Evolutionary conservation across 208 protist species (phyloP).

Genomic region (Wallacemonas sp.): DNA sequence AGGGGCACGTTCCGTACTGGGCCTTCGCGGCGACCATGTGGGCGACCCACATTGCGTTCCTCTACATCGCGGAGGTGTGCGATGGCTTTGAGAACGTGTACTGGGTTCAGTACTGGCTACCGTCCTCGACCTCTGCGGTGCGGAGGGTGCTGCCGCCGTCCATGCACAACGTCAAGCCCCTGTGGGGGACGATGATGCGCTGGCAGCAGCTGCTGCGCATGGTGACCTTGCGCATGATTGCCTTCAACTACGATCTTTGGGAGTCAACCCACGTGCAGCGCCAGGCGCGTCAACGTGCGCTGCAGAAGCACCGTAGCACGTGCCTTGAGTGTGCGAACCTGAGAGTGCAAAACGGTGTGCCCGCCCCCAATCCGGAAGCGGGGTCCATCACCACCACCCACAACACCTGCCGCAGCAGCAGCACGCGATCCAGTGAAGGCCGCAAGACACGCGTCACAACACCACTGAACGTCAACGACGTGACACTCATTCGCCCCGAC

Average conservation of each 20-base stretch:
- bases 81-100: constrained; percentile 28
- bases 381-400: neutral
- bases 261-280: constrained; percentile 22
- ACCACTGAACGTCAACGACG: neutral
- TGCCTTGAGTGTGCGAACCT: constrained; percentile 44
- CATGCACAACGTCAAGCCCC: constrained; percentile 2
- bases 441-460: neutral
- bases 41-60: constrained; percentile 31
- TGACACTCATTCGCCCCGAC: too few species aligned
- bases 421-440: neutral
- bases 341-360: too few species aligned
- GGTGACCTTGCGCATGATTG: constrained; percentile 81
- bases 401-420: neutral
- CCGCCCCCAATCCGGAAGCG: too few species aligned
- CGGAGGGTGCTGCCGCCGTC: neutral
- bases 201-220: constrained; percentile 83
- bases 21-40: constrained; percentile 60
- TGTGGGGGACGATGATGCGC: constrained; percentile 23
- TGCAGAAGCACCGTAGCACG: constrained; percentile 26
- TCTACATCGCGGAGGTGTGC: constrained; percentile 34
- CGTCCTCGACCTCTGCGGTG: neutral
- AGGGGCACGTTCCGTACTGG: constrained; percentile 38
- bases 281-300: constrained; percentile 24
- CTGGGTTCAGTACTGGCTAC: constrained; percentile 24
- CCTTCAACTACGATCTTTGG: constrained; percentile 69